Evolutionary conservation across 352 stramenopile genomes (phyloP).

Genomic region (Pythium sp.): DNA sequence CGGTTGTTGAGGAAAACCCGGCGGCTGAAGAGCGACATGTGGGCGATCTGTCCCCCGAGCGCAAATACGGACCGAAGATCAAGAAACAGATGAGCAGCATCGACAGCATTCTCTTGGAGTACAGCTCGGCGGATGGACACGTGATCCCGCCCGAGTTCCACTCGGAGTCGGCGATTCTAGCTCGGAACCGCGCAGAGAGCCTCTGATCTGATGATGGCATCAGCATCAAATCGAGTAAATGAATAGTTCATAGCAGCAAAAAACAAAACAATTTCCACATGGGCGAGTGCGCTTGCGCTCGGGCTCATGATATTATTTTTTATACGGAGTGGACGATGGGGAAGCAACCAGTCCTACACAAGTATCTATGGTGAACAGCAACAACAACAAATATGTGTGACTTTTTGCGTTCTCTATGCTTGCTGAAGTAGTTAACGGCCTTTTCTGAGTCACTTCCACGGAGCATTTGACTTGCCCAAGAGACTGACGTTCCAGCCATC

Average conservation of each 20-base stretch:
- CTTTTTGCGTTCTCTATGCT: not conserved
- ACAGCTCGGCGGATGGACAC: not conserved
- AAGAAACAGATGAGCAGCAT: slow-evolving; percentile 24
- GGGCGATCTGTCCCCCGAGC: slow-evolving; percentile 21
- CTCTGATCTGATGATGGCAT: not conserved
- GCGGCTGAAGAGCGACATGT: not conserved
- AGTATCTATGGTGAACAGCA: slow-evolving; percentile 1
- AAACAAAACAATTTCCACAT: not conserved
- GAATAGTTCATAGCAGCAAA: slow-evolving; percentile 1
- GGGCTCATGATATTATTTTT: not conserved
- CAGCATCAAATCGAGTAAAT: not conserved
- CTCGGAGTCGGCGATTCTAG: slow-evolving; percentile 6
- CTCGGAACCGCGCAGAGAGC: slow-evolving; percentile 7
- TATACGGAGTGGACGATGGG: not conserved
- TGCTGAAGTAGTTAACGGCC: not conserved
- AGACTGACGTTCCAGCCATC: too few species aligned
- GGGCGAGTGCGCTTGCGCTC: not conserved
- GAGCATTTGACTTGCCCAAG: too few species aligned
- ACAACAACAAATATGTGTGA: not conserved
- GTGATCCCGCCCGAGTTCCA: slow-evolving; percentile 1
- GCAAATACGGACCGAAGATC: slow-evolving; percentile 29
- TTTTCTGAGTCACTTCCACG: not conserved
- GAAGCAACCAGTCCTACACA: not conserved
- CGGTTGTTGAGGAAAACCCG: not conserved
- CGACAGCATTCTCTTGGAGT: slow-evolving; percentile 23